Evolutionary conservation across 2,329 filamentous ascomycete species (phyloP).

Genomic region (Claviceps pazoutovae): DNA sequence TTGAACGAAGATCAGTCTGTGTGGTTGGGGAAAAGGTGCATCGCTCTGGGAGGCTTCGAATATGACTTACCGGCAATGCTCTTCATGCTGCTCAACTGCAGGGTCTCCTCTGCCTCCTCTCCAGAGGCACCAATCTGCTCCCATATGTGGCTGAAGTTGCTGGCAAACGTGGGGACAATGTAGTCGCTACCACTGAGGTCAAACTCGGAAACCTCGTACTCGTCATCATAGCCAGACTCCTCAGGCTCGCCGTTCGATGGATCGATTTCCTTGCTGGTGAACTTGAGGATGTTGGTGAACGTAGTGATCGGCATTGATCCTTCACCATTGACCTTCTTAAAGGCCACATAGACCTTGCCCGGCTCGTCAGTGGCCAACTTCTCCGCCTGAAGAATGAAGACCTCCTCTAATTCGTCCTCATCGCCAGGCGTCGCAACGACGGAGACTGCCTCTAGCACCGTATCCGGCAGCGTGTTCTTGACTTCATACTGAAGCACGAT

Average conservation of each 20-base stretch:
- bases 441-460: conserved; percentile 78
- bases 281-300: conserved; percentile 89
- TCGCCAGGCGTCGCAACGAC: conserved; percentile 68
- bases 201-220: conserved; percentile 92
- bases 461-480: conserved; percentile 90
- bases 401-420: conserved; percentile 73
- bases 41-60: too few relatives aligned
- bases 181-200: conserved; percentile 88
- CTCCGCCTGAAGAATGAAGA: conserved; percentile 84
- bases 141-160: conserved; percentile 93
- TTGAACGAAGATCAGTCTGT: background rate
- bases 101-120: conserved; percentile 80
- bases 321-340: conserved; percentile 70
- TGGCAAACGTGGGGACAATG: conserved; percentile 81
- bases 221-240: conserved; percentile 85
- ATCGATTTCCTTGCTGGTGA: conserved; percentile 96
- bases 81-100: conserved; percentile 78
- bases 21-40: too few relatives aligned
- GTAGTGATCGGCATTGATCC: conserved; percentile 62
- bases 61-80: conserved; percentile 67
- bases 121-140: conserved; percentile 81
- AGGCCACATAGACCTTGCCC: conserved; percentile 88
- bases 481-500: conserved; percentile 93
- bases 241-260: conserved; percentile 87
- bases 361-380: conserved; percentile 73